These are phyloP conservation scores for Phytophthora sp. DNA, from an alignment of 352 stramenopile genomes.

Conservation along the genomic window DNA sequence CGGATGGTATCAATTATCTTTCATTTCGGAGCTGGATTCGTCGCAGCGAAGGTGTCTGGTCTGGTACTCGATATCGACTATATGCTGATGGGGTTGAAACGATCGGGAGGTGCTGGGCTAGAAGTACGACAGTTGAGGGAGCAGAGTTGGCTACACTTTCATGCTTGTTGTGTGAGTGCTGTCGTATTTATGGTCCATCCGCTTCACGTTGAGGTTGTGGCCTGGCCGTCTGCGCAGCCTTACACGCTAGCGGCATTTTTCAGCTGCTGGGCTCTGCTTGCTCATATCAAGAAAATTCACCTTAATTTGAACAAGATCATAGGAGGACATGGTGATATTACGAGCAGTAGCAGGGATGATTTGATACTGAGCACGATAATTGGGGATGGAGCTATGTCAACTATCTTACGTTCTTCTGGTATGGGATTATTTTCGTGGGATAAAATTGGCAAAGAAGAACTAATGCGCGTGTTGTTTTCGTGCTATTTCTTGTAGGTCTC, in stretches of 20 bases:
- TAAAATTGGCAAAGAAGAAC: no score
- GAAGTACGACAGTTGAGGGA: not conserved
- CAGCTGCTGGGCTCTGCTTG: slow-evolving; percentile 38
- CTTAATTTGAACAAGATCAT: not conserved
- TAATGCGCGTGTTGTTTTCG: no score
- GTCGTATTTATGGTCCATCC: slow-evolving; percentile 60
- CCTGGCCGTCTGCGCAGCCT: slow-evolving; percentile 66
- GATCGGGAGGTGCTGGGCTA: not conserved
- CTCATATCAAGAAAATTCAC: slow-evolving; percentile 22
- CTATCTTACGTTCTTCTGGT: slow-evolving; percentile 19
- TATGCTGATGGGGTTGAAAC: slow-evolving; percentile 5
- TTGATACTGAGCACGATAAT: not conserved
- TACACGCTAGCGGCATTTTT: slow-evolving; percentile 64
- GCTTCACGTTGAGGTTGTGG: slow-evolving; percentile 66
- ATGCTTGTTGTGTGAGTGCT: slow-evolving; percentile 43
- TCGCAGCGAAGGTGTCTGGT: slow-evolving; percentile 32
- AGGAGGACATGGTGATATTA: not conserved
- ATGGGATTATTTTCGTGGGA: no score
- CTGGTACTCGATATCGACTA: slow-evolving; percentile 33
- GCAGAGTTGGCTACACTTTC: slow-evolving; percentile 4
- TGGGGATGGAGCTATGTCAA: not conserved
- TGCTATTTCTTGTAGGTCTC: slow-evolving; percentile 20
- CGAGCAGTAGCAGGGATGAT: not conserved
- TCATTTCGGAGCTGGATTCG: slow-evolving; percentile 35
- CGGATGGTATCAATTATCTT: slow-evolving; percentile 50